Conservation (phyloP, 371 early-diverging fungal genomes). For the Batkoa obscura region DNA sequence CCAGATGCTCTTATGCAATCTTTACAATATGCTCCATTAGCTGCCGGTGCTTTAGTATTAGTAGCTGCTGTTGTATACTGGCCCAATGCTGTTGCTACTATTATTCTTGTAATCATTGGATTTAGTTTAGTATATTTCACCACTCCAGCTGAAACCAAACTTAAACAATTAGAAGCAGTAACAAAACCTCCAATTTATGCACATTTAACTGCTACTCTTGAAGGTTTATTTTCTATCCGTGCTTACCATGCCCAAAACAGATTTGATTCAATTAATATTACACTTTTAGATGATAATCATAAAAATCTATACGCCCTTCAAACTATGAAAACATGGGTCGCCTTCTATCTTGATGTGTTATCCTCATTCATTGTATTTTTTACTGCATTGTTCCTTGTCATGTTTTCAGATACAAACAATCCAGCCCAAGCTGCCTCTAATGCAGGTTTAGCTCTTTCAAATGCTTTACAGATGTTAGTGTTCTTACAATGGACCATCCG, state of each 20-base stretch:
- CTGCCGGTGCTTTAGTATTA: constrained; percentile 30
- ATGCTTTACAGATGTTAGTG: constrained; percentile 42
- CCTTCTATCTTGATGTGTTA: constrained; percentile 42
- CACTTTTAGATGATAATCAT: constrained; percentile 31
- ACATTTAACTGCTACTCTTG: constrained; percentile 53
- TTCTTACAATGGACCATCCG: constrained; percentile 51
- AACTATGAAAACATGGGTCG: constrained; percentile 27
- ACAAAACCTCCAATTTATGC: constrained; percentile 65
- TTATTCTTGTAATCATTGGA: constrained; percentile 5
- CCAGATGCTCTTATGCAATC: constrained; percentile 14
- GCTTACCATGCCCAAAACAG: constrained; percentile 38
- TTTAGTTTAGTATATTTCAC: not conserved
- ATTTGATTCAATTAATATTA: constrained; percentile 23
- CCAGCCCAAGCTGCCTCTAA: constrained; percentile 14
- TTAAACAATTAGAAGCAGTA: constrained; percentile 66
- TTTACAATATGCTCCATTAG: constrained; percentile 33
- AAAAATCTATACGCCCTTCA: constrained; percentile 30
- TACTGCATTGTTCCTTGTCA: constrained; percentile 30
- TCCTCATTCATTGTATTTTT: constrained; percentile 37
- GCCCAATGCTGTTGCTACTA: constrained; percentile 21
- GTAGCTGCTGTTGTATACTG: constrained; percentile 33
- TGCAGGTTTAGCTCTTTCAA: constrained; percentile 42
- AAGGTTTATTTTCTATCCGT: constrained; percentile 60
- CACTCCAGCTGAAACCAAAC: constrained; percentile 16
- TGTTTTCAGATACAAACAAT: constrained; percentile 20